Evolutionary conservation across 2,329 filamentous ascomycete genomes (phyloP).

Genomic region (Aaosphaeria pasadenensis): DNA sequence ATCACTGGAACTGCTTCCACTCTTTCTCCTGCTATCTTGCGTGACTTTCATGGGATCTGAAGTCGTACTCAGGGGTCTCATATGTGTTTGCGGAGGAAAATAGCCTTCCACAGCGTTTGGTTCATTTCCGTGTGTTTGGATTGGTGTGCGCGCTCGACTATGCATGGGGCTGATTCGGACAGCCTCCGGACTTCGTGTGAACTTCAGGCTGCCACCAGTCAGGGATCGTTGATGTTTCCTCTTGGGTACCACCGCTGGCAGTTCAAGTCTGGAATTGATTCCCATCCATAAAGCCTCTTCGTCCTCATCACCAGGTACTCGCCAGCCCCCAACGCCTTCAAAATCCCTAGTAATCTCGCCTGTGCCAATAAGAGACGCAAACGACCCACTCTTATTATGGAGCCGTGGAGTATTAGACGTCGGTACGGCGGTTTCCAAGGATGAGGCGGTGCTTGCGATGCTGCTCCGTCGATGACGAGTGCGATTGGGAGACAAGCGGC

Average conservation of each 20-base stretch:
- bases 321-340: conserved; percentile 44
- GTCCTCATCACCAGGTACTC: conserved; percentile 34
- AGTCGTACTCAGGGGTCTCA: conserved; percentile 15
- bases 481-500: conserved; percentile 18
- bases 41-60: conserved; percentile 17
- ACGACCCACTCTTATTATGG: conserved; percentile 29
- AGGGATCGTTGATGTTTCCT: conserved; percentile 29
- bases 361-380: conserved; percentile 31
- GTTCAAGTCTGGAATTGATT: conserved; percentile 41
- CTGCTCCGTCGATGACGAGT: conserved; percentile 22
- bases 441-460: conserved; percentile 17
- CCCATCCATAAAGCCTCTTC: conserved; percentile 45
- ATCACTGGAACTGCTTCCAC: conserved; percentile 19
- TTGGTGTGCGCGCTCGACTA: conserved; percentile 34
- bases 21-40: conserved; percentile 23
- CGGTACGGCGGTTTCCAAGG: conserved; percentile 16
- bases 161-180: conserved; percentile 38
- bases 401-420: conserved; percentile 13
- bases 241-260: conserved; percentile 29
- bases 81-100: conserved; percentile 20
- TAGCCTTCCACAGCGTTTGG: conserved; percentile 19
- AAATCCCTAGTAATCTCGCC: conserved; percentile 38
- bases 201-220: conserved; percentile 30
- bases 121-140: conserved; percentile 7
- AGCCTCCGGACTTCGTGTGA: conserved; percentile 30